These are phyloP conservation scores for Pichia rugopelliculosa DNA, from an alignment of 805 yeast genomes.

Conservation along the genomic window DNA sequence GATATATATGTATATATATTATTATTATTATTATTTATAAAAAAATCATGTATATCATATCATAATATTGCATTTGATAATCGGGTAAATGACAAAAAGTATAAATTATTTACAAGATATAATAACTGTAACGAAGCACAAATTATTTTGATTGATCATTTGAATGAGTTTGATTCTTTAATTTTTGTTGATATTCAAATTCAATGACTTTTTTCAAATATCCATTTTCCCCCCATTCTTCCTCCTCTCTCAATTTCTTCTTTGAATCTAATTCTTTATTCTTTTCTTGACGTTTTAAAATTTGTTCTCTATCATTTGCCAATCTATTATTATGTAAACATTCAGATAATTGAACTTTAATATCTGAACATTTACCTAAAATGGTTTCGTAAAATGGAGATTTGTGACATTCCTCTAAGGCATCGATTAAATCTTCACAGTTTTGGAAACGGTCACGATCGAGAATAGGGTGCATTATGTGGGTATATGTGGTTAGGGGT, in stretches of 20 bases:
- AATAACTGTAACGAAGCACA: background rate
- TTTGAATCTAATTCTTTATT: slow-evolving; percentile 46
- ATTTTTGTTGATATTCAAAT: slow-evolving; percentile 34
- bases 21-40: no score
- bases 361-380: slow-evolving; percentile 77
- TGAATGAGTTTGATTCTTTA: background rate
- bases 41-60: no score
- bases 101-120: background rate
- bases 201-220: slow-evolving; percentile 61
- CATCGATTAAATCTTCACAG: slow-evolving; percentile 77
- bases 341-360: slow-evolving; percentile 67
- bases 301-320: slow-evolving; percentile 51
- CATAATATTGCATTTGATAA: background rate
- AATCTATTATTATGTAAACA: slow-evolving; percentile 78
- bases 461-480: slow-evolving; percentile 23
- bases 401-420: slow-evolving; percentile 82
- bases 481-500: background rate
- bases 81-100: no score
- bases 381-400: slow-evolving; percentile 60
- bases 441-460: slow-evolving; percentile 32
- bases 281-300: slow-evolving; percentile 46
- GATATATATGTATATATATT: slow-evolving; percentile 3
- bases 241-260: slow-evolving; percentile 63
- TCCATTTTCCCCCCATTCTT: slow-evolving; percentile 69
- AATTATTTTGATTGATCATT: background rate